These are phyloP conservation scores for Mucor saturninus DNA, from an alignment of 371 early-diverging fungal genomes.

Conservation along the genomic window DNA sequence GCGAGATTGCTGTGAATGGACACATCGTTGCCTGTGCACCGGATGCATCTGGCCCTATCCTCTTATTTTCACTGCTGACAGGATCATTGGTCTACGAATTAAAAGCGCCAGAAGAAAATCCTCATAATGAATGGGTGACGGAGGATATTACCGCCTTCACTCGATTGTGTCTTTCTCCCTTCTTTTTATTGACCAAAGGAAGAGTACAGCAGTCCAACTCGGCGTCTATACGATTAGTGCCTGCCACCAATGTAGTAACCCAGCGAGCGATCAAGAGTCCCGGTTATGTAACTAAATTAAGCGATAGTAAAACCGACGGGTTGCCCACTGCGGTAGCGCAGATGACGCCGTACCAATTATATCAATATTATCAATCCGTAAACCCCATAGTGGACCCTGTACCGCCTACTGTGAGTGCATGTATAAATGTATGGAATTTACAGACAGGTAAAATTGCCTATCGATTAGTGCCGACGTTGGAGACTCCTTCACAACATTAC, in stretches of 20 bases:
- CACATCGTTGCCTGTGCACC: constrained; percentile 61
- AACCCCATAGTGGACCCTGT: background rate
- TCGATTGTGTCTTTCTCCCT: constrained; percentile 59
- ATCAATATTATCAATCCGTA: constrained; percentile 35
- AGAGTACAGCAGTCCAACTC: constrained; percentile 10
- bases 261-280: constrained; percentile 14
- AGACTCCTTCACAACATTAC: constrained; percentile 21
- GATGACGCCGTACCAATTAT: constrained; percentile 48
- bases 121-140: constrained; percentile 22
- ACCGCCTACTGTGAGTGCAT: constrained; percentile 38
- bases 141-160: constrained; percentile 42
- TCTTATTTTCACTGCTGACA: constrained; percentile 61
- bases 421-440: constrained; percentile 63
- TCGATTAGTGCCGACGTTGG: constrained; percentile 43
- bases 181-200: constrained; percentile 58
- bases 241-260: constrained; percentile 16
- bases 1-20: constrained; percentile 56
- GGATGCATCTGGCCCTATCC: constrained; percentile 57
- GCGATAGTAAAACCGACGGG: constrained; percentile 8
- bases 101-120: constrained; percentile 8
- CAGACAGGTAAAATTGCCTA: constrained; percentile 55
- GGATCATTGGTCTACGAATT: constrained; percentile 60
- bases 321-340: constrained; percentile 11
- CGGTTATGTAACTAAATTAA: constrained; percentile 22
- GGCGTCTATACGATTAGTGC: background rate